Evolutionary conservation across 148 eudicot species (phyloP).

Genomic region (Salicornia ramosissima): DNA sequence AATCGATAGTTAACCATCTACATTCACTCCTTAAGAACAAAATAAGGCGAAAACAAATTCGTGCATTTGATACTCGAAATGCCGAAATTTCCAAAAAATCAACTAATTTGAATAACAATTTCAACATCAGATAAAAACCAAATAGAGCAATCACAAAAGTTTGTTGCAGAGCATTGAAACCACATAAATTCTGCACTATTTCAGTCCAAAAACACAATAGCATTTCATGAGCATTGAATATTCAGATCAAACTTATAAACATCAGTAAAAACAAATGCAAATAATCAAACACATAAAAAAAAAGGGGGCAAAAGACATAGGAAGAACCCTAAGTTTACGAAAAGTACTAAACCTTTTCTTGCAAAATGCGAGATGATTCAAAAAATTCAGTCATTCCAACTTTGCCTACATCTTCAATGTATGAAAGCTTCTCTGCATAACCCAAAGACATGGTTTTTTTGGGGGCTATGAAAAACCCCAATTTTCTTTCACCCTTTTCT

Average conservation of each 20-base stretch:
- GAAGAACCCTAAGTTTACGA: background rate
- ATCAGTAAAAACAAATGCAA: constrained; percentile 6
- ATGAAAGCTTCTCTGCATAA: constrained; percentile 79
- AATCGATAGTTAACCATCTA: constrained; percentile 4
- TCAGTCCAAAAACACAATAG: constrained; percentile 21
- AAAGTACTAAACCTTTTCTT: constrained; percentile 41
- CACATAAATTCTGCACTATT: background rate
- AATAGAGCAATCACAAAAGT: background rate
- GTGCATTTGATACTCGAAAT: background rate
- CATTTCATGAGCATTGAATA: constrained; percentile 25
- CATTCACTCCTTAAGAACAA: background rate
- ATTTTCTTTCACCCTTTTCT: background rate
- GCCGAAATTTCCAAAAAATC: too few species aligned
- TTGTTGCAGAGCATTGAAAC: background rate
- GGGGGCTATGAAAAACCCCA: constrained; percentile 9
- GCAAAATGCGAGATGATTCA: constrained; percentile 52
- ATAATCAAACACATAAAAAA: constrained; percentile 8
- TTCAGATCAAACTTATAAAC: constrained; percentile 24
- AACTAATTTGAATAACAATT: background rate
- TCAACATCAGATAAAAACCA: background rate
- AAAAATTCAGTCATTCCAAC: constrained; percentile 81
- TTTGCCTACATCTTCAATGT: constrained; percentile 75
- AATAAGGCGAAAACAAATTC: background rate
- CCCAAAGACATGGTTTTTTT: constrained; percentile 62
- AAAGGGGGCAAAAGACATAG: constrained; percentile 9